Percentiles rank a stretch among this genome's conserved stretches.
Conservation (phyloP, 192 early-diverging fungal species). For the Backusella liffmaniae region DNA sequence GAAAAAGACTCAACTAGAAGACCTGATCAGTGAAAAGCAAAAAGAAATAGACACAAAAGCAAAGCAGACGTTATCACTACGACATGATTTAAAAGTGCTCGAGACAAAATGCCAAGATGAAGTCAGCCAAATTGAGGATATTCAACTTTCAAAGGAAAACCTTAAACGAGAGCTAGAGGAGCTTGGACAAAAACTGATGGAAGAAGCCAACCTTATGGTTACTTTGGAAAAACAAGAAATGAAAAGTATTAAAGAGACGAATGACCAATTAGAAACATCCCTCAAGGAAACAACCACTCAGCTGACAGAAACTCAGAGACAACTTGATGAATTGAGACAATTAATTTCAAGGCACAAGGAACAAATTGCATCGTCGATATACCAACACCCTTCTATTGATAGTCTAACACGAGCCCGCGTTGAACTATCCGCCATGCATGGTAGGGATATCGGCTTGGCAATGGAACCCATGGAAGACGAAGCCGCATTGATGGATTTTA, state of each 20-base stretch:
- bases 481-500: conserved; percentile 76
- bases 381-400: conserved; percentile 23
- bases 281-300: conserved; percentile 53
- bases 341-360: conserved; percentile 37
- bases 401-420: conserved; percentile 40
- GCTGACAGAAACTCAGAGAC: conserved; percentile 67
- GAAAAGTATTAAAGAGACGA: conserved; percentile 41
- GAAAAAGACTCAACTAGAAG: conserved; percentile 52
- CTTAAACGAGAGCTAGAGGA: conserved; percentile 92
- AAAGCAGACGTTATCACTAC: conserved; percentile 61
- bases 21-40: conserved; percentile 59
- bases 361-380: conserved; percentile 18
- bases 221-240: conserved; percentile 62
- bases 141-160: conserved; percentile 82
- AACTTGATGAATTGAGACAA: conserved; percentile 74
- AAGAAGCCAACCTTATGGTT: conserved; percentile 91
- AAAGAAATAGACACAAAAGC: conserved; percentile 63
- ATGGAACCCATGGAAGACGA: conserved; percentile 58
- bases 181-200: conserved; percentile 82
- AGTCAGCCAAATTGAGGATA: conserved; percentile 73
- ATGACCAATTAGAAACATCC: conserved; percentile 54
- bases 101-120: conserved; percentile 76
- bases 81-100: conserved; percentile 61
- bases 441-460: conserved; percentile 32
- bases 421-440: background rate